These are phyloP conservation scores for Candida ortonii DNA, from an alignment of 805 yeast species.

Conservation along the genomic window DNA sequence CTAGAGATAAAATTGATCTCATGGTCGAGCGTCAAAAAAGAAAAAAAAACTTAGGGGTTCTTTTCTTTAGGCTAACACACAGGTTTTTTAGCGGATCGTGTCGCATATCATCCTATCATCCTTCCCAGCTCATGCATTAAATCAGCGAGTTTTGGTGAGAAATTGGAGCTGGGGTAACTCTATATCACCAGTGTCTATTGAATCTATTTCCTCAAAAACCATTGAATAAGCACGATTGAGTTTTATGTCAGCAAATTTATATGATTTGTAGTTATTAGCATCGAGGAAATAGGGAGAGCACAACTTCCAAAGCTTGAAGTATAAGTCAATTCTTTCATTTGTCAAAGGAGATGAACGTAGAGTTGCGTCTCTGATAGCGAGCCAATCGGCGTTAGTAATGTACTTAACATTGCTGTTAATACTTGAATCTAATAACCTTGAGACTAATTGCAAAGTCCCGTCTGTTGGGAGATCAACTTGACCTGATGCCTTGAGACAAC, in stretches of 20 bases:
- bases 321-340: conserved; percentile 47
- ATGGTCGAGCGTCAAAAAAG: too few species aligned
- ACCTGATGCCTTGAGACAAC: conserved; percentile 69
- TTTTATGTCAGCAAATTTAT: conserved; percentile 41
- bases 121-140: too few species aligned
- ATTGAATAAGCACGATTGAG: conserved; percentile 38
- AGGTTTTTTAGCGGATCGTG: too few species aligned
- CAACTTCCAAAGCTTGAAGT: conserved; percentile 50
- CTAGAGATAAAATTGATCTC: too few species aligned
- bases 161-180: conserved; percentile 36
- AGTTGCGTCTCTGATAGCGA: conserved; percentile 79
- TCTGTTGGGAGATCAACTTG: conserved; percentile 48
- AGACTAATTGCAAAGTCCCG: conserved; percentile 44
- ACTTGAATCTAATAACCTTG: conserved; percentile 38
- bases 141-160: too few species aligned
- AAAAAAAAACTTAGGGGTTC: too few species aligned
- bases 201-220: conserved; percentile 32
- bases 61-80: too few species aligned
- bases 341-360: conserved; percentile 38
- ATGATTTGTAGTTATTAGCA: conserved; percentile 40
- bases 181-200: conserved; percentile 35
- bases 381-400: conserved; percentile 83
- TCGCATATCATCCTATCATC: too few species aligned
- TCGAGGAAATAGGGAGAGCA: conserved; percentile 47
- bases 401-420: conserved; percentile 48